Evolutionary conservation across 805 yeast species (phyloP), one percentile per base, ranked within the genome.

Genomic region (Cyberlindnera amylophila): DNA sequence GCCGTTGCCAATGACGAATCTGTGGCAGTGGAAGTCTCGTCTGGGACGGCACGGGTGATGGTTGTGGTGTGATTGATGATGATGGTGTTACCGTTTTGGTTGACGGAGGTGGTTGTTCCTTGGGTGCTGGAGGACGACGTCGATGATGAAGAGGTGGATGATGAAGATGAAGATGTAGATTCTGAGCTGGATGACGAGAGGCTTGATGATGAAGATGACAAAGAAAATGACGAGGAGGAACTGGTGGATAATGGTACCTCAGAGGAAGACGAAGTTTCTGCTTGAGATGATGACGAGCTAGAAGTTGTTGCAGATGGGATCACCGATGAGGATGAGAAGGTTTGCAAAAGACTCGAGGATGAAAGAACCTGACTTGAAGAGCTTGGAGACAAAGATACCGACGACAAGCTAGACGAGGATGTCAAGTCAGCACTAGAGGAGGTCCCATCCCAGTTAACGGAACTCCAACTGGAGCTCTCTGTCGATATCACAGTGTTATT

Each of bases 21-120:
- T 1, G 71, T 62, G 4, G 63, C 43, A 0, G 69, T 62, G 1
- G 66, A 35, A 6, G 47, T 18, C 12, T 31, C 11, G 9, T 32
- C 41, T 12, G 42, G 21, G 19, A 23, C 31, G 19, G 36, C 19
- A 11, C 33, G 3, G n/a, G 52, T 45, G 6, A 51, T 18, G 10
- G 55, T 50, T 1, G 52, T 47, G 4, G 59, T 54, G 32, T 36
- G 46, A 36, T 54, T 36, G 35, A 53, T 55, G 29, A 56, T 48
- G 10, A 46, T 27, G 3, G 55, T 54, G 6, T 24, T 34, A 11
- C 54, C 58, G 11, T 34, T 42, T 13, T 52, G 41, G 12, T 47
- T 32, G 10, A 32, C 35, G 3, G 51, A 41, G n/a, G 39, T 28
- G 15, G 47, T 39, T 16, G 48, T 24, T 3, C 28, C 37, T 7